Evolutionary conservation across 305 asterid genomes (phyloP), one percentile per base, ranked within the genome.

Genomic region (Fraxinus albicans): DNA sequence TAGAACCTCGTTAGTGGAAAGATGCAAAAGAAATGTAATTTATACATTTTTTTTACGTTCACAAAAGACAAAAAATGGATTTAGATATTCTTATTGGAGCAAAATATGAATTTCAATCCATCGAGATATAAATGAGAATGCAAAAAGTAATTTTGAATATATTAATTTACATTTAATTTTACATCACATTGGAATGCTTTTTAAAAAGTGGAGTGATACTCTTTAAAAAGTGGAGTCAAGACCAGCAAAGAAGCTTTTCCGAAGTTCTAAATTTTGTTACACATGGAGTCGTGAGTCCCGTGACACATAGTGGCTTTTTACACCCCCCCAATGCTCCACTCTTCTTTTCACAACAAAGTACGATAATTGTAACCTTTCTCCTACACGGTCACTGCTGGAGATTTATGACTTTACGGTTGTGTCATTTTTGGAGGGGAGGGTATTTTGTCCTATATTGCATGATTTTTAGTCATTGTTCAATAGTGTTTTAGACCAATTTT

Each of bases 371-470:
- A 86, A 77, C 82, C 82, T 86, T 87, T 78, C 67, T 42, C 38
- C 78, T 31, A 58, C 55, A 55, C 35, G 5, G 84, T 40, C 80
- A 21, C 63, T 79, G 44, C 73, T 58, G 19, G 35, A 58, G 50
- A 79, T 29, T 79, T 21, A 83, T 53, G 86, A 81, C 86, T 83
- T 55, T 81, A 82, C 79, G 78, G 82, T 81, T 83, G 82, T 77
- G 82, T 79, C 82, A 80, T 86, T 50, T 79, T 88, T 83, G 87
- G 82, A 69, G 81, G 80, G 76, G 73, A 83, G 90, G 77, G 84
- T 86, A 53, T 74, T 80, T 84, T 86, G 89, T 89, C 90, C 82
- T 83, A 8, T 65, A 79, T 70, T 88, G 87, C 90, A 85, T 87
- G 23, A 9, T 36, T 78, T 89, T 87, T 86, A 80, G 87, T 91